These are phyloP conservation scores for Pseudogymnoascus sp. DNA, from an alignment of 2,329 filamentous ascomycete genomes.

Conservation along the genomic window DNA sequence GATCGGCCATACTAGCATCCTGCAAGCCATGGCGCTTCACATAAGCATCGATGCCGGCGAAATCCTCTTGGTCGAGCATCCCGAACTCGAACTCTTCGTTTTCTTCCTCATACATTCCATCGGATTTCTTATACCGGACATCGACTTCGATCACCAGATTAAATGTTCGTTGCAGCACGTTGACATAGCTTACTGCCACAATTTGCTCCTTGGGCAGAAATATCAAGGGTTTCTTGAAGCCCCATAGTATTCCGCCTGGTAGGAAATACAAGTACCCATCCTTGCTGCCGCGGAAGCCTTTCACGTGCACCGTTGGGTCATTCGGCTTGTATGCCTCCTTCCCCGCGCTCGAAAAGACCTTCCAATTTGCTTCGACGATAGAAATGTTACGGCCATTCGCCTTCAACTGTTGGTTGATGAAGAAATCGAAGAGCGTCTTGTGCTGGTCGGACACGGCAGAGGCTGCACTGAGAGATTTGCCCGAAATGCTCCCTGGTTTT, in stretches of 20 bases:
- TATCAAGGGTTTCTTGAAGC: slow-evolving; percentile 62
- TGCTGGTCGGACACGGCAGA: slow-evolving; percentile 53
- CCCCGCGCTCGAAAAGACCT: slow-evolving; percentile 51
- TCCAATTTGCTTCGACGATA: slow-evolving; percentile 48
- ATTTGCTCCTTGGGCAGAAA: slow-evolving; percentile 58
- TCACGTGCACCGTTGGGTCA: slow-evolving; percentile 60
- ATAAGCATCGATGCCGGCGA: slow-evolving; percentile 57
- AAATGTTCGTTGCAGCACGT: slow-evolving; percentile 61
- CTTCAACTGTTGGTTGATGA: slow-evolving; percentile 47
- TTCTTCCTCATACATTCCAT: slow-evolving; percentile 37
- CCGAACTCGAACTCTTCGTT: slow-evolving; percentile 60
- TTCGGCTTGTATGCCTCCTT: slow-evolving; percentile 51
- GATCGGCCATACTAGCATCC: slow-evolving; percentile 63
- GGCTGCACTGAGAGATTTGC: slow-evolving; percentile 44
- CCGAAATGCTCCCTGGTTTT: slow-evolving; percentile 52
- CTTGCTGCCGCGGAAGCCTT: slow-evolving; percentile 61
- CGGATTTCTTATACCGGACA: slow-evolving; percentile 26
- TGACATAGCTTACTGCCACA: slow-evolving; percentile 60
- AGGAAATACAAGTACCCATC: slow-evolving; percentile 65
- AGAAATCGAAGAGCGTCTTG: slow-evolving; percentile 56
- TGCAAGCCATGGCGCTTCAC: slow-evolving; percentile 55
- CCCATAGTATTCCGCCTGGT: slow-evolving; percentile 61
- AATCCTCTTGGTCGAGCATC: slow-evolving; percentile 66
- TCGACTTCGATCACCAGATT: slow-evolving; percentile 58
- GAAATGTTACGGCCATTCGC: slow-evolving; percentile 41